Percentiles rank a stretch among this genome's conserved stretches.
Conservation (phyloP, 129 eudicot genomes). For the Sambucus nigra region DNA sequence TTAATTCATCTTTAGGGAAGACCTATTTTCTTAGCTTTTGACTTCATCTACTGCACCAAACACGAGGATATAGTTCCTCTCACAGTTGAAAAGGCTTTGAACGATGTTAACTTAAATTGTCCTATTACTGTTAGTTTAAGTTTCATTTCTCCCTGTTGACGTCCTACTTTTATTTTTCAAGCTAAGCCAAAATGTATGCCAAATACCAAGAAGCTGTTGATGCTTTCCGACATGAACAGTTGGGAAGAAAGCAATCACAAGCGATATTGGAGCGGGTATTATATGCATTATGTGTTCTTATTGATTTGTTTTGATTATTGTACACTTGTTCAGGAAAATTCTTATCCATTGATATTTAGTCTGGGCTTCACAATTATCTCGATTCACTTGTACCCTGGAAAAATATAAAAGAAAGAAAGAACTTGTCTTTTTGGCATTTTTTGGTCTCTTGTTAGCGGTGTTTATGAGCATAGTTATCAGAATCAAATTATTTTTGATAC, state of each 20-base stretch:
- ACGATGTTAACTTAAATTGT: neutral
- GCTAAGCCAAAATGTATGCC: slow-evolving; percentile 80
- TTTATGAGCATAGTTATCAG: no score
- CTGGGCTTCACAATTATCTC: no score
- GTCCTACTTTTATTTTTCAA: neutral
- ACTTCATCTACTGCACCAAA: neutral
- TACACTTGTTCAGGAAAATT: no score
- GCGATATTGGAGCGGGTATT: slow-evolving; percentile 63
- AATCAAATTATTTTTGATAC: no score
- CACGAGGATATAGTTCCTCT: neutral
- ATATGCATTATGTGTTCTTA: no score
- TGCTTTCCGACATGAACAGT: slow-evolving; percentile 80
- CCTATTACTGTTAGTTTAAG: neutral
- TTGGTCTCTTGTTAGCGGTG: no score
- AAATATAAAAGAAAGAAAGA: no score
- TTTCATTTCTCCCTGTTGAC: neutral
- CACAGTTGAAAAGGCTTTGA: neutral
- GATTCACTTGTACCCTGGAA: no score
- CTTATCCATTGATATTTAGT: no score
- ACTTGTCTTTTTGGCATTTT: no score
- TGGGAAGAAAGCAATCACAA: slow-evolving; percentile 80
- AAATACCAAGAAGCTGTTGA: slow-evolving; percentile 95
- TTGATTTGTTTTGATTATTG: neutral
- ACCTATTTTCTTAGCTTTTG: no score
- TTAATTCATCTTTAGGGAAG: no score